phyloP scores from a whole-genome alignment of 768 basidiomycete genomes.

The Tulasnella calospora region DNA sequence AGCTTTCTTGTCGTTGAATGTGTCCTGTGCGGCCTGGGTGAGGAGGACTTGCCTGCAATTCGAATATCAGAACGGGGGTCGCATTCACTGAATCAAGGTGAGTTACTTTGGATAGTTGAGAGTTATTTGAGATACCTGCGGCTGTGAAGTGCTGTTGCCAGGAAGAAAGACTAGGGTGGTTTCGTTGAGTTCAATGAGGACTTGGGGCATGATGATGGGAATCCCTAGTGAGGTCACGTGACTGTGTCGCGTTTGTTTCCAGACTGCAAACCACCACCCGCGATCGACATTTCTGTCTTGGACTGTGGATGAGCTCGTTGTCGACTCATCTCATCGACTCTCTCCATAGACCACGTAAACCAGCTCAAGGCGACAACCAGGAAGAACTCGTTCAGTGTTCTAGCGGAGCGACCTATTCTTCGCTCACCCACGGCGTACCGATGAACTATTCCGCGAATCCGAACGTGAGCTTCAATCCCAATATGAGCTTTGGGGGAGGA shows the following conservation, averaged over 20 bases:
- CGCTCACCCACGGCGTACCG: background rate
- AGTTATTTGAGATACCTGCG: background rate
- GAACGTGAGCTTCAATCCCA: background rate
- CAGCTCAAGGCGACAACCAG: background rate
- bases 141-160: background rate
- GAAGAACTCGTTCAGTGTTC: conserved; percentile 1
- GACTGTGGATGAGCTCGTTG: conserved; percentile 1
- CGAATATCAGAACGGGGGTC: background rate
- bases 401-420: background rate
- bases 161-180: background rate
- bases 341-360: background rate
- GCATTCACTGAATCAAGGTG: background rate
- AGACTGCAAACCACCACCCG: background rate
- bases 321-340: conserved; percentile 1
- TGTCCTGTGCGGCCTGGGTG: background rate
- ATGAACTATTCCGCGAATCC: background rate
- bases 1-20: background rate
- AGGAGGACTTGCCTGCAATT: background rate
- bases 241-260: background rate
- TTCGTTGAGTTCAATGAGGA: background rate
- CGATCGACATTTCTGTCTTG: background rate
- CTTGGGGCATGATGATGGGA: background rate
- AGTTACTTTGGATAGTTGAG: background rate
- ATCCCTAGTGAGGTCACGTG: background rate
- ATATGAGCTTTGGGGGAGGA: background rate